Base-by-base conservation (phyloP, 1,284 basidiomycete species). In the Sporisorium iseilematis-ciliati region DNA sequence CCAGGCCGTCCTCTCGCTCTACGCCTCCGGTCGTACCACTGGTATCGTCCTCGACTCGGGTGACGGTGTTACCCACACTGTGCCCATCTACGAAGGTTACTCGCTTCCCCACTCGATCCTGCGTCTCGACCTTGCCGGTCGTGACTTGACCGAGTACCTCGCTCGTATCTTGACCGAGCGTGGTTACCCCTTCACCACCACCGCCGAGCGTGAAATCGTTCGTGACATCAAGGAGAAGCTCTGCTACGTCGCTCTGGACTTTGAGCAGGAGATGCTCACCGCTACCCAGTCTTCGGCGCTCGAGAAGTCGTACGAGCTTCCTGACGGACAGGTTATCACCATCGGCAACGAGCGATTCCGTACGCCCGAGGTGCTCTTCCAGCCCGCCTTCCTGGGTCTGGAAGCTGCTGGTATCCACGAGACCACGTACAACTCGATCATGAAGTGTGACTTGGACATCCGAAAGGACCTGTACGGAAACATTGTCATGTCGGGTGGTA, bases 181-280 rank as follows among this genome's bases (percentile, higher is more conserved):
- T 82, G 95, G 95, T 35, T 96, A 97, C 88, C 90, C 91, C 65
- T 96, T 97, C 91, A 94, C 92, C 84, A 97, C 87, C 80, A 92
- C 93, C 21, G 93, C 94, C 69, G 94, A 95, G 89, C 91, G 92
- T 85, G 94, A 96, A 91, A 94, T 97, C 74, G 95, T 97, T 84
- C 91, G 95, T 84, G 95, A 97, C 87, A 95, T 97, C 90, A 97
- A 97, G 90, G 95, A 97, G 90, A 96, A 95, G 89, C 91, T 97
- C 55, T 96, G 94, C 89, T 97, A 97, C 87, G 94, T 97, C 82
- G 95, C 95, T 42, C 91, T 96, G 80, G 95, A 97, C 89, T 97
- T 96, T 85, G 94, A 96, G 87, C 92, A 97, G 88, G 95, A 97
- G 88, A 89, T 97, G 82, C 92, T 94, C 88, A 95, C 92, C 46